Evolutionary conservation across 2,329 filamentous ascomycete genomes (phyloP), one percentile per base, ranked within the genome.

Genomic region (Aspergillus sojae): DNA sequence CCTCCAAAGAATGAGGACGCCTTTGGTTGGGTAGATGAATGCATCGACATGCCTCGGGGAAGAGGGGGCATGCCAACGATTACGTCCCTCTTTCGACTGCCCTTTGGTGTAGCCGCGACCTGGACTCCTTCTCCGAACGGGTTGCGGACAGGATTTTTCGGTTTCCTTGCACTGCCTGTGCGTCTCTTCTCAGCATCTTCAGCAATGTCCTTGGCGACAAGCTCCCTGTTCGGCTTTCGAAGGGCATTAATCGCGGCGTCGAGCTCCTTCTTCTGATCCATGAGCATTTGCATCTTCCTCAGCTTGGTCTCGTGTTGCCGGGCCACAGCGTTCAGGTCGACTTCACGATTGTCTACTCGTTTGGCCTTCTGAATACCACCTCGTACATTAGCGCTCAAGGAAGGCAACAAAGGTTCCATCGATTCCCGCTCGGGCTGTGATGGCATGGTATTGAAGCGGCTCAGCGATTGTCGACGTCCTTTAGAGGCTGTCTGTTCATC

Each of bases 81-180:
- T 4, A 67, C 64, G 53, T 79, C 73, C 61, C 70, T 77, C 68
- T 73, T 76, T 34, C 78, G 74, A 56, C 73, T 72, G 10, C 74
- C 74, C 59, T 75, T 79, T 5, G 82, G 82, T 5, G 82, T 84
- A 21, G 81, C 82, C 70, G 81, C 82, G 60, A 84, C 81, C 68
- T 83, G 82, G 26, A 83, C 79, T 9, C 79, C 76, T 66, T 81
- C 77, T 12, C 75, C 77, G 11, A 75, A 68, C 2, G 77, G 76
- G 65, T 80, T 80, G 3, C 79, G 76, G 4, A 77, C 74, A 1
- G 79, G 79, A 58, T 81, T 77, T 56, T 77, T 80, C 14, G 77
- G 65, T 60, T 80, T 80, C 16, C 77, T 74, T 46, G 75, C 72
- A 63, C 75, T 73, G 41, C 72, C 67, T n/a, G 57, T 71, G 7